A percentile compares a stretch with the other conserved stretches of the same genome.
These are phyloP conservation scores for Spatholobus suberectus DNA, from an alignment of 306 rosid genomes.

Conservation along the genomic window DNA sequence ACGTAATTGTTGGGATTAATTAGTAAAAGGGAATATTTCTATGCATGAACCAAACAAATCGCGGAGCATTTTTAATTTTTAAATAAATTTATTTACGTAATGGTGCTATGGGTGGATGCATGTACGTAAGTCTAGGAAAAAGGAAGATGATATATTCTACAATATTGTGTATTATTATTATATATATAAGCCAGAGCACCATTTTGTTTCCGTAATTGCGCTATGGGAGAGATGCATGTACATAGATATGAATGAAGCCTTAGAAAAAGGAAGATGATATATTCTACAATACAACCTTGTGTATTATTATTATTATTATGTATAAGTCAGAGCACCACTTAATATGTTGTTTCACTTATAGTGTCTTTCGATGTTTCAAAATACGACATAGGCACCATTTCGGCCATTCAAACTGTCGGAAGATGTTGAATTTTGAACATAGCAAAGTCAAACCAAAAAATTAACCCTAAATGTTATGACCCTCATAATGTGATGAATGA, in stretches of 20 bases:
- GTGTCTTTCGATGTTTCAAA: background rate
- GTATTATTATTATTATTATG: background rate
- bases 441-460: constrained; percentile 22
- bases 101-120: background rate
- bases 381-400: background rate
- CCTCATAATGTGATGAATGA: background rate
- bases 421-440: background rate
- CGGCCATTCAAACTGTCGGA: constrained; percentile 23
- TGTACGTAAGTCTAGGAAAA: background rate
- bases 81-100: background rate
- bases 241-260: background rate
- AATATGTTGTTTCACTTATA: background rate
- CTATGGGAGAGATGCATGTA: constrained; percentile 7
- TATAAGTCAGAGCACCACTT: background rate
- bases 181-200: background rate
- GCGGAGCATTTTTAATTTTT: background rate
- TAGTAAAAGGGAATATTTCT: background rate
- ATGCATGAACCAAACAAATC: background rate
- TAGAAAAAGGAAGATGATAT: background rate
- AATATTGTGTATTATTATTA: background rate
- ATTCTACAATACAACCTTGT: background rate
- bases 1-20: no score
- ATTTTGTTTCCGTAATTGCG: background rate
- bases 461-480: background rate
- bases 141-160: background rate